A percentile compares a stretch with the other conserved stretches of the same genome.
Conservation (phyloP, 495 filamentous ascomycete species). For the Penicillium turbatum region DNA sequence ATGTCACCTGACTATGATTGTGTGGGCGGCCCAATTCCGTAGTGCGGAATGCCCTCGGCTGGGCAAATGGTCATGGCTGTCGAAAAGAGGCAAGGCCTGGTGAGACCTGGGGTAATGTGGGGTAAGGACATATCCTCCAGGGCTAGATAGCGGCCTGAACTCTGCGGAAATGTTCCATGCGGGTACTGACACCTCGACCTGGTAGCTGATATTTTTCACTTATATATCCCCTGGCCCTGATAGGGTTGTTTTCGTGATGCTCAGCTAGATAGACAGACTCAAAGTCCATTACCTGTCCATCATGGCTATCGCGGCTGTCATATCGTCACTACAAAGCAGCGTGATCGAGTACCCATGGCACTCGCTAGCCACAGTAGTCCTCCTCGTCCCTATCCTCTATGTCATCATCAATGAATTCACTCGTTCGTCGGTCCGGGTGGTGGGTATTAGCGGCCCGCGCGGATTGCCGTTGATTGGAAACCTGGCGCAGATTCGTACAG, state of each 20-base stretch:
- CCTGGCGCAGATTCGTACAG: conserved; percentile 53
- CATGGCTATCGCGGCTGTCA: conserved; percentile 32
- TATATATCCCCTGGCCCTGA: background rate
- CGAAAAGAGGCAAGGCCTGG: background rate
- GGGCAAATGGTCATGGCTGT: background rate
- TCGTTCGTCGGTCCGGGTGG: conserved; percentile 46
- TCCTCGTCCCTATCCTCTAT: conserved; percentile 40
- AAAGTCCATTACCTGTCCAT: background rate
- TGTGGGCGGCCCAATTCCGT: conserved; percentile 16
- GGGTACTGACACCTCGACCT: background rate
- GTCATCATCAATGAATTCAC: conserved; percentile 50
- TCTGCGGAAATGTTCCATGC: conserved; percentile 23
- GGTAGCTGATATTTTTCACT: background rate
- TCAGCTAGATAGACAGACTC: background rate
- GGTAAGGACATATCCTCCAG: conserved; percentile 1
- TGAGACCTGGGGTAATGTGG: conserved; percentile 10
- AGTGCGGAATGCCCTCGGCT: conserved; percentile 6
- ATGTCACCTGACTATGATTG: background rate
- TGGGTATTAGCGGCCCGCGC: conserved; percentile 50
- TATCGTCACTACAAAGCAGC: conserved; percentile 24
- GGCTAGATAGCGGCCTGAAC: background rate
- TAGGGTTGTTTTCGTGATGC: background rate
- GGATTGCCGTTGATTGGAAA: conserved; percentile 62
- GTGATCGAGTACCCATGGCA: conserved; percentile 26
- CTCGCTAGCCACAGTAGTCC: conserved; percentile 19